These are phyloP conservation scores for Priceomyces melissophilus DNA, from an alignment of 805 yeast species.

Conservation along the genomic window DNA sequence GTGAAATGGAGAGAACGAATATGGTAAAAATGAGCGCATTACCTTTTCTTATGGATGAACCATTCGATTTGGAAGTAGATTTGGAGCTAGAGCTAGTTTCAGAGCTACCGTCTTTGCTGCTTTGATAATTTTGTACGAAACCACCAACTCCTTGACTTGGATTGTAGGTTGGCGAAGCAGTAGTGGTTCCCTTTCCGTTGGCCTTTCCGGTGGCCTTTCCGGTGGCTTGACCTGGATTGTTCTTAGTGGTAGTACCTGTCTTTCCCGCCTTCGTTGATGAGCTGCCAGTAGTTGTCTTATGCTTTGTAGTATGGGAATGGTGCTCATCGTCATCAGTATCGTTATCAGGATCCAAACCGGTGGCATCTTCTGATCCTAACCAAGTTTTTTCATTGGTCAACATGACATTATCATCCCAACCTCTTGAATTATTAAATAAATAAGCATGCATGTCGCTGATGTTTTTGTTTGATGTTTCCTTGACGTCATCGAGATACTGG, in stretches of 20 bases:
- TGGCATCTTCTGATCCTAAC: conserved; percentile 56
- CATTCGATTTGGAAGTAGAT: conserved; percentile 9
- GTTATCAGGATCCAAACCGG: conserved; percentile 61
- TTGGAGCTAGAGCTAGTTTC: conserved; percentile 10
- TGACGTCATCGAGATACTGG: conserved; percentile 42
- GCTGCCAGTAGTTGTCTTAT: conserved; percentile 6
- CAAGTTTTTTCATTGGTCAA: conserved; percentile 62
- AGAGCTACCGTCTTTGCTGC: conserved; percentile 1
- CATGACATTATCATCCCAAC: conserved; percentile 36
- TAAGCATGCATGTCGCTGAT: conserved; percentile 48
- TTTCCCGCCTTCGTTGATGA: conserved; percentile 10
- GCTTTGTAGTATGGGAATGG: background rate
- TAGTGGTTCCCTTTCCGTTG: background rate
- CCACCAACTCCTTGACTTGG: conserved; percentile 28
- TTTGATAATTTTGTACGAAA: conserved; percentile 28
- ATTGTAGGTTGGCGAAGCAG: conserved; percentile 12
- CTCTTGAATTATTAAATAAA: conserved; percentile 45
- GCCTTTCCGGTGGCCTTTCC: conserved; percentile 7
- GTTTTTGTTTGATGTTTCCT: no score
- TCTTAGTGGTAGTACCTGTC: background rate
- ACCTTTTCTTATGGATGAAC: background rate
- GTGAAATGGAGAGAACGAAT: no score
- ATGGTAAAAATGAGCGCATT: background rate
- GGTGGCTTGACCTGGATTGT: background rate
- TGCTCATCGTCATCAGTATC: conserved; percentile 15